Conservation (phyloP, 495 filamentous ascomycete genomes). For the Neurospora sp. region DNA sequence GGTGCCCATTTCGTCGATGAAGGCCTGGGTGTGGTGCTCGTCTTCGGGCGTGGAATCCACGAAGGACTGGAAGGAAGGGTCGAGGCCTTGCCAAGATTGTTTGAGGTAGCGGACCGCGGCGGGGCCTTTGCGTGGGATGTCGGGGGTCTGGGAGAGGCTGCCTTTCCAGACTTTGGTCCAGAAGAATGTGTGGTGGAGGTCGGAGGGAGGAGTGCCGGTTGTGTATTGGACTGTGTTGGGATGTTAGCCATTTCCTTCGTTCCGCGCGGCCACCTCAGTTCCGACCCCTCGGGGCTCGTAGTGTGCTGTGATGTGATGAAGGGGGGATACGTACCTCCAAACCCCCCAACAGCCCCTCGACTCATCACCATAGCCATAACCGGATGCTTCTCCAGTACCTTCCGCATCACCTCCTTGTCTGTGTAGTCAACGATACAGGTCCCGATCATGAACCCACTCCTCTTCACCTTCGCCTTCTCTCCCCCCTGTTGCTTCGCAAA, state of each 20-base stretch:
- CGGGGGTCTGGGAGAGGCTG: constrained; percentile 8
- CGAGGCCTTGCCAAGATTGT: constrained; percentile 21
- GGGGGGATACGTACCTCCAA: constrained; percentile 13
- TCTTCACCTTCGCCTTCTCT: constrained; percentile 14
- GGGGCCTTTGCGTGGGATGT: neutral
- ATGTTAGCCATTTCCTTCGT: no score
- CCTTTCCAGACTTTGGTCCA: constrained; percentile 27
- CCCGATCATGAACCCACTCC: constrained; percentile 21
- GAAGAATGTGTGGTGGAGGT: constrained; percentile 15
- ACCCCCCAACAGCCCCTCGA: constrained; percentile 8
- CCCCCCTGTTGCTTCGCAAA: constrained; percentile 18
- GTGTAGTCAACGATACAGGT: constrained; percentile 16
- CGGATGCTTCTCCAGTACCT: constrained; percentile 18
- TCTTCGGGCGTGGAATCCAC: constrained; percentile 35
- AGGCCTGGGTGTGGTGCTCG: neutral
- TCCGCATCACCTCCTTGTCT: constrained; percentile 23
- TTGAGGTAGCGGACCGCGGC: constrained; percentile 31
- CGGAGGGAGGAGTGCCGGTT: neutral
- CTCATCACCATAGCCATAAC: constrained; percentile 19
- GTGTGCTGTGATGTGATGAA: no score
- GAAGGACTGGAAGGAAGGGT: constrained; percentile 32
- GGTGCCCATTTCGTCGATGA: constrained; percentile 25
- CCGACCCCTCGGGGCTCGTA: no score
- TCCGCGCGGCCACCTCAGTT: no score
- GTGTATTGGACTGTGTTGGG: constrained; percentile 4